Base-by-base conservation (phyloP, 257 asterid genomes). In the Nicotiana noctiflora region DNA sequence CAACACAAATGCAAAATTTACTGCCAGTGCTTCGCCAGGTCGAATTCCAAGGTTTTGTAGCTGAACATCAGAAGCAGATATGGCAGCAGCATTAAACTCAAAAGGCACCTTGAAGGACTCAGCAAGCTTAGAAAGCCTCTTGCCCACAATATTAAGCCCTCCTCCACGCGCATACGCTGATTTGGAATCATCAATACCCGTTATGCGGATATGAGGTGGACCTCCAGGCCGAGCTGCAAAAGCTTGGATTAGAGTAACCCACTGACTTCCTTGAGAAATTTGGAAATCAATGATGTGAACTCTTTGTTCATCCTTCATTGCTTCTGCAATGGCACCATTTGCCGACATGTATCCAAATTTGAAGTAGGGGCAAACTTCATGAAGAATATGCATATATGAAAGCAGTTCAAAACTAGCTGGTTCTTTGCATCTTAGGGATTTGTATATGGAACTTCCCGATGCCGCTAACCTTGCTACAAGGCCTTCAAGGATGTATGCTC, bases 331-430 rank as follows among this genome's bases (percentile, higher is more conserved):
- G 8, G 81, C 81, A 32, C 81, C 81, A 34, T 77, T 77, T 8
- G 81, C 81, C 21, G 81, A 62, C 81, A 77, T 77, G 70, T 77
- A 77, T 32, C 81, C 81, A 15, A 77, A 77, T 34, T 77, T 77
- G 17, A 77, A 77, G 61, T 57, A 57, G 13, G 81, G 81, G 61
- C 81, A 77, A 25, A 77, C 19, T 21, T 77, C 70, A 77, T 53
- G 21, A 2, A 77, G 81, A 55, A 59, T 77, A 59, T 77, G 81
- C 81, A 77, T 57, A 49, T 77, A 77, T 25, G 81, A 77, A 57
- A 77, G 81, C 81, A 77, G 40, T 21, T 77, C 81, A 62, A 52
- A 52, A 63, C 81, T 34, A 52, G 57, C 81, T 9, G 81, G 81
- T 59, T 77, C 70, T 21, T 77, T 77, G 40, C 81, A 77, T 15